These are phyloP conservation scores for Epichloe amarillans DNA, from an alignment of 2,329 filamentous ascomycete species.

Conservation along the genomic window DNA sequence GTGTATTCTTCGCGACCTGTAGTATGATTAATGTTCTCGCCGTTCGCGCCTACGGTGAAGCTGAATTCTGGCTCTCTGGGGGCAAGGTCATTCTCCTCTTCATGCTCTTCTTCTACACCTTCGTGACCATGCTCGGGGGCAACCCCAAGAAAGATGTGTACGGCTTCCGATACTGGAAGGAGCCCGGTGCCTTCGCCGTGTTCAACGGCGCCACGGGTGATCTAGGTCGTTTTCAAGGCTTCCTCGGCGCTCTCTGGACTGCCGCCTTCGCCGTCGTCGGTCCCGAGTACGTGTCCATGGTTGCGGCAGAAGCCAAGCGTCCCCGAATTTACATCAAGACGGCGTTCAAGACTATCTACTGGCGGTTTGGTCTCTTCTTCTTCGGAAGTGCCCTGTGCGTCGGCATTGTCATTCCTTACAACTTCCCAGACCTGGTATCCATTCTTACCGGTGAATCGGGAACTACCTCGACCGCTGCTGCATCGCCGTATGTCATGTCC, in stretches of 20 bases:
- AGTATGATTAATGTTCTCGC: conserved; percentile 50
- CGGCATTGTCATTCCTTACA: conserved; percentile 52
- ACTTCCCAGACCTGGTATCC: conserved; percentile 39
- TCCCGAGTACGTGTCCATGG: conserved; percentile 55
- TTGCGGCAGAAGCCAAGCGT: conserved; percentile 55
- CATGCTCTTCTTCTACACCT: conserved; percentile 60
- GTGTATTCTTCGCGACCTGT: conserved; percentile 9
- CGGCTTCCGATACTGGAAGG: conserved; percentile 56
- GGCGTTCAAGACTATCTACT: conserved; percentile 62
- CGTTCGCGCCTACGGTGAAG: conserved; percentile 54
- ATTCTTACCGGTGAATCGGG: conserved; percentile 31
- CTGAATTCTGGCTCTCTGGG: conserved; percentile 54
- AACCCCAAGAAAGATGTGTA: conserved; percentile 57
- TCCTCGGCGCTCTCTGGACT: conserved; percentile 52
- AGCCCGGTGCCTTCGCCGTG: conserved; percentile 30
- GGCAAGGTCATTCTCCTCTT: conserved; percentile 55
- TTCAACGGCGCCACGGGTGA: conserved; percentile 40
- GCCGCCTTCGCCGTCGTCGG: conserved; percentile 52
- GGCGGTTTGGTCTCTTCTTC: conserved; percentile 58
- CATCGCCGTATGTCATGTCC: conserved; percentile 50
- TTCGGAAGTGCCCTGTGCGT: conserved; percentile 53
- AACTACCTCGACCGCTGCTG: conserved; percentile 31
- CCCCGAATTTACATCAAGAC: conserved; percentile 50
- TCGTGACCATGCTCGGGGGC: conserved; percentile 70
- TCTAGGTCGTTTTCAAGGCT: conserved; percentile 57